Base-by-base conservation (phyloP, 2,329 filamentous ascomycete species). In the Stagonosporopsis chrysanthemi region DNA sequence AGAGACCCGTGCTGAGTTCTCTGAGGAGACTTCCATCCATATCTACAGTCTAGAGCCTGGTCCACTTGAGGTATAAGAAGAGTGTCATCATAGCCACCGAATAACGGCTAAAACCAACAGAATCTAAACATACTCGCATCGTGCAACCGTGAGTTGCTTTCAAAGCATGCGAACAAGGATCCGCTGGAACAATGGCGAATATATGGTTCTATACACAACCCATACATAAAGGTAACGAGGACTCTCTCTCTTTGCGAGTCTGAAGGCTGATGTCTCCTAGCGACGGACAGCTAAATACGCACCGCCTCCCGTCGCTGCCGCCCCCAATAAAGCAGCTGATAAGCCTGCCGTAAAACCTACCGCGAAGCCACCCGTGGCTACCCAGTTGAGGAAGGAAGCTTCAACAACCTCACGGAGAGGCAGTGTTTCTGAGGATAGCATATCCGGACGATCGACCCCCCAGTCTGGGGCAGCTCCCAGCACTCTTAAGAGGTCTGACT, bases 1-100 rank as follows among this genome's bases (percentile, higher is more conserved):
- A 94, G 90, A 85, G 62, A 81, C 85, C 1, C 86, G 92, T 55
- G 79, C 82, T 14, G 82, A 85, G 15, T 96, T 94, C 64, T 83
- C 90, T 45, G 81, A 86, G n/a, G 86, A 97, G 51, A 83, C 82
- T 0, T 90, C 91, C 0, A 88, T 97, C 58, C 92, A 97, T 67
- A 80, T 98, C 40, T 98, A 98, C 79, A 97, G 92, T 69, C 72
- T 98, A 17, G 88, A 90, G 39, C 84, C 90, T 1, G 84, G 86
- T 35, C 84, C 87, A 1, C 80, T 92, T 15, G 89, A 88, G 75
- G 88, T 86, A 77, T 38, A 52, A 31, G n/a, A 11, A 6, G 19
- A 26, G 7, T 19, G 23, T 8, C 28, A 39, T 3, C 14, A 43
- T 23, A 4, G 15, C 31, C 31, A 35, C 35, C 15, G 22, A 88